Evolutionary conservation across 1,284 basidiomycete genomes (phyloP), one percentile per base, ranked within the genome.

Genomic region (Trichosporon ovoides): DNA sequence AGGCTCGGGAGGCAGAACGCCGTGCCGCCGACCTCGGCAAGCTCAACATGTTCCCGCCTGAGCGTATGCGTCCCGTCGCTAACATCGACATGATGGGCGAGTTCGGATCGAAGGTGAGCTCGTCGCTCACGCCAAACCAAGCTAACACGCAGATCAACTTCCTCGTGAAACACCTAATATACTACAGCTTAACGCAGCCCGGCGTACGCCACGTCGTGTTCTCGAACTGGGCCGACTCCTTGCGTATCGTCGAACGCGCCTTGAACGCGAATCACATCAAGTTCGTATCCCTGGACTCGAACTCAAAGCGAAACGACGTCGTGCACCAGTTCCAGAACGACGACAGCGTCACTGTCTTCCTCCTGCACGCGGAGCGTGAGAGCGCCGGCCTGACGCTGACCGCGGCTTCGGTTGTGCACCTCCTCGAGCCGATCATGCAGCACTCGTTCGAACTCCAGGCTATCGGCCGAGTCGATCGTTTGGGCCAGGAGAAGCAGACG

Each of bases 391-490:
- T 78, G 59, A 77, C 76, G 2, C 58, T 78, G 55, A 78, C 76
- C 0, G 68, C 71, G 1, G 75, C 73, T 28, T 61, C 64, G 16
- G 73, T 75, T 1, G 75, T 76, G n/a, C 76, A 78, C 57, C 63
- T 78, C 12, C 68, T 78, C 20, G 76, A 78, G 57, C 76, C 76
- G 2, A 74, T 78, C 3, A 59, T 78, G 55, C 69, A 70, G 43
- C 75, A 75, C 61, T 68, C 66, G n/a, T 78, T 75, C 51, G 76
- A 78, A 57, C 68, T 78, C 18, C 76, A 78, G 66, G 73, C 71
- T 11, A 54, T 60, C 10, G 56, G 65, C 52, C 62, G 62, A 28
- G 59, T 64, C 9, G 59, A 64, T 36, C 59, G 59, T 14, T 34
- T 77, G 1, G 75, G 74, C 7, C 74, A 75, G 60, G 62, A 60